Conservation (phyloP, 1,284 basidiomycete genomes). For the Vanrija sp. region DNA sequence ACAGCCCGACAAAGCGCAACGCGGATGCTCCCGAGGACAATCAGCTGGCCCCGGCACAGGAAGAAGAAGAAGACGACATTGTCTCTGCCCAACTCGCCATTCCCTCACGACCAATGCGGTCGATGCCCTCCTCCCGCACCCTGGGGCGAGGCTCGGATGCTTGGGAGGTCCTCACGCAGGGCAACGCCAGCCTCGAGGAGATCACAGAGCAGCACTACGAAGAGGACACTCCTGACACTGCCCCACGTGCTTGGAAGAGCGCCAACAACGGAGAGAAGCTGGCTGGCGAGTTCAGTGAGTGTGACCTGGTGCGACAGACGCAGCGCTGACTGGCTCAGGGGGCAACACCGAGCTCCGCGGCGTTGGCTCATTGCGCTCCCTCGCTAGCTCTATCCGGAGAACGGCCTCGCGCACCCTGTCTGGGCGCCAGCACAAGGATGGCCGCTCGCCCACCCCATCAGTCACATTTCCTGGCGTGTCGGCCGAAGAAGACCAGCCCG, state of each 20-base stretch:
- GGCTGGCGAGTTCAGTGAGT: slow-evolving; percentile 10
- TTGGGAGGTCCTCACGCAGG: slow-evolving; percentile 39
- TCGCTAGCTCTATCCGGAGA: slow-evolving; percentile 14
- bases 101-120: neutral
- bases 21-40: neutral
- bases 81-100: no score
- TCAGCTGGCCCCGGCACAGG: neutral
- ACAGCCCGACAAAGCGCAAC: neutral
- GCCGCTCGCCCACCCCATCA: neutral
- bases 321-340: neutral
- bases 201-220: neutral
- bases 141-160: slow-evolving; percentile 16
- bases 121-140: slow-evolving; percentile 1
- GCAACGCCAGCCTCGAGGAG: slow-evolving; percentile 30
- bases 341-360: slow-evolving; percentile 1
- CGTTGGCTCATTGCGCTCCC: slow-evolving; percentile 12
- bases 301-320: neutral
- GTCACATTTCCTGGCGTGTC: neutral
- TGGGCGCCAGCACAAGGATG: neutral
- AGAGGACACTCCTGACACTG: neutral
- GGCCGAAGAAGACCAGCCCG: neutral
- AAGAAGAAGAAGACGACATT: neutral
- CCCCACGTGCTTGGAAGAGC: slow-evolving; percentile 35
- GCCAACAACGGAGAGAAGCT: slow-evolving; percentile 37
- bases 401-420: slow-evolving; percentile 15